These are phyloP conservation scores for Venturia carpophila DNA, from an alignment of 2,329 filamentous ascomycete genomes.

Conservation along the genomic window DNA sequence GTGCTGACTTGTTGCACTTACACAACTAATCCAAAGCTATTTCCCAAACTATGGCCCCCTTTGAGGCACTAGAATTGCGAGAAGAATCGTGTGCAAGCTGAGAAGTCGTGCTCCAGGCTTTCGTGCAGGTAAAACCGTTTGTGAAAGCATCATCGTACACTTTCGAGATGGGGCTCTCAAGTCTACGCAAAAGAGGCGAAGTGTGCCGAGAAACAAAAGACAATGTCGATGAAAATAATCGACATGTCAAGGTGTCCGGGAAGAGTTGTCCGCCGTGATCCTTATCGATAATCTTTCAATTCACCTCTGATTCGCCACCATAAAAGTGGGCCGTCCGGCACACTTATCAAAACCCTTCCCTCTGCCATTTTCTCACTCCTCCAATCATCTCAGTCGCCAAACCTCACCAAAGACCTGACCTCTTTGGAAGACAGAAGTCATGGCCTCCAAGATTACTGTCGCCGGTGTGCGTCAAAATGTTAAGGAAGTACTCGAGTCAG, in stretches of 20 bases:
- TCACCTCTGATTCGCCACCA: not conserved
- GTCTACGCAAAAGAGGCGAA: not conserved
- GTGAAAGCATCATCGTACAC: too few species aligned
- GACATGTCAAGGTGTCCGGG: not conserved
- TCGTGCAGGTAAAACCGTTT: too few species aligned
- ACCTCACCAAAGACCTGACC: slow-evolving; percentile 27
- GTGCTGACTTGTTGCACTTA: too few species aligned
- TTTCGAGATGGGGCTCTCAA: too few species aligned
- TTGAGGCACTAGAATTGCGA: too few species aligned
- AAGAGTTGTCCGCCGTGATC: not conserved
- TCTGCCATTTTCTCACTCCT: not conserved
- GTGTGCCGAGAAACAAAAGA: not conserved
- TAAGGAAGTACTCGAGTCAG: not conserved
- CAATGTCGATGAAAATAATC: not conserved
- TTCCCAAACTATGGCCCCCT: too few species aligned
- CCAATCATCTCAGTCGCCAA: slow-evolving; percentile 7
- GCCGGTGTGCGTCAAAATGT: slow-evolving; percentile 75
- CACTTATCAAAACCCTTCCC: not conserved
- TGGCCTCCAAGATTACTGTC: slow-evolving; percentile 27
- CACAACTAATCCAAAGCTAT: too few species aligned
- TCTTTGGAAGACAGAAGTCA: slow-evolving; percentile 78
- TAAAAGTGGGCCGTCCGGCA: too few species aligned
- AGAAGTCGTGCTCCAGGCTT: too few species aligned
- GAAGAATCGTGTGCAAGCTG: too few species aligned
- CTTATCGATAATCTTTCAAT: not conserved